Conservation (phyloP, 2,329 filamentous ascomycete genomes). For the Diaporthe citrichinensis region DNA sequence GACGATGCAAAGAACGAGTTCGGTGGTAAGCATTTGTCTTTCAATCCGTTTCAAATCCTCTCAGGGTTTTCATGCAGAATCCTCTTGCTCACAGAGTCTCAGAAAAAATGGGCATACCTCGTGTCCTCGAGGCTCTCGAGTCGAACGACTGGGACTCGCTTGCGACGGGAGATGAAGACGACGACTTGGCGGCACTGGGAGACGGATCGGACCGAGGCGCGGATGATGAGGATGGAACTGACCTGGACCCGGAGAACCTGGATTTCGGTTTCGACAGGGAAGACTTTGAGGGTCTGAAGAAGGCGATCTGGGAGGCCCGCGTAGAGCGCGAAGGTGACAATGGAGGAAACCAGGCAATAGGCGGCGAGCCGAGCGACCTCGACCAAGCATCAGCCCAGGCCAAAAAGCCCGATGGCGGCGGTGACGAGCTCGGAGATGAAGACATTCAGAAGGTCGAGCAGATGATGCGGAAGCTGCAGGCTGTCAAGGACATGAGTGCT, state of each 20-base stretch:
- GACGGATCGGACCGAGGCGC: constrained; percentile 46
- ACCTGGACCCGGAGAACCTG: constrained; percentile 62
- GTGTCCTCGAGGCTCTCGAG: constrained; percentile 73
- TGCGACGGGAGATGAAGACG: constrained; percentile 48
- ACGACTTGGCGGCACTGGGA: constrained; percentile 50
- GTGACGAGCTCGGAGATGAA: constrained; percentile 57
- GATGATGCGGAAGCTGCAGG: constrained; percentile 76
- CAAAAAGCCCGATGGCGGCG: constrained; percentile 53
- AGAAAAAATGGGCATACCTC: constrained; percentile 72
- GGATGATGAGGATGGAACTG: constrained; percentile 48
- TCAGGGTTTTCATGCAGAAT: neutral
- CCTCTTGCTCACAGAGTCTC: neutral
- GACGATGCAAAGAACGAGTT: constrained; percentile 66
- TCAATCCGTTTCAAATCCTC: neutral
- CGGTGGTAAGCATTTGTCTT: constrained; percentile 62
- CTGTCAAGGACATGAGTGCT: constrained; percentile 71
- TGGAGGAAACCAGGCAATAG: constrained; percentile 31
- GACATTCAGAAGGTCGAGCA: constrained; percentile 72
- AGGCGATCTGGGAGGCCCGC: constrained; percentile 64
- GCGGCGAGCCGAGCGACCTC: neutral
- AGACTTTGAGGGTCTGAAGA: constrained; percentile 66
- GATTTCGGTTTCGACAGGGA: constrained; percentile 66
- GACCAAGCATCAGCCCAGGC: constrained; percentile 30
- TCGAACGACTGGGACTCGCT: constrained; percentile 73
- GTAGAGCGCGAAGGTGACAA: constrained; percentile 47